Percentiles rank a stretch among this genome's conserved stretches.
Conservation (phyloP, 345 rosid genomes). For the Brassica incana region DNA sequence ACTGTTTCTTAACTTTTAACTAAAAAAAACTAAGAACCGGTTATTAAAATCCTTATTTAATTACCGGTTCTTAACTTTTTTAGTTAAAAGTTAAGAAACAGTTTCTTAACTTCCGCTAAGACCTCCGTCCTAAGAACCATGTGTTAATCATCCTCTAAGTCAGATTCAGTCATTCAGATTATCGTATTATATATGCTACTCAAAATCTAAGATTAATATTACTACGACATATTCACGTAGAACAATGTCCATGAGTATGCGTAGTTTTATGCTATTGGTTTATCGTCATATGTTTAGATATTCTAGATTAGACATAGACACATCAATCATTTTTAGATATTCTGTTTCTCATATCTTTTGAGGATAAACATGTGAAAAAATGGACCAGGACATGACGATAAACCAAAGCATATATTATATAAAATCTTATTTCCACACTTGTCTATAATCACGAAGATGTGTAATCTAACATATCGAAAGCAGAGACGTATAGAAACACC, state of each 20-base stretch:
- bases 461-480: background rate
- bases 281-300: too few species aligned
- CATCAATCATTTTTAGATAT: background rate
- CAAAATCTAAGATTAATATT: background rate
- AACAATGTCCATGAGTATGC: background rate
- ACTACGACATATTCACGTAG: background rate
- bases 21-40: too few species aligned
- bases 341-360: background rate
- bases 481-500: conserved; percentile 13
- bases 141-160: too few species aligned
- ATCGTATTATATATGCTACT: background rate
- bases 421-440: background rate
- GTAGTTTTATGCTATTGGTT: background rate
- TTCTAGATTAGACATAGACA: too few species aligned
- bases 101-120: too few species aligned
- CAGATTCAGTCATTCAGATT: background rate
- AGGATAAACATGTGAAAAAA: background rate
- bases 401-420: background rate
- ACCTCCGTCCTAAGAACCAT: too few species aligned
- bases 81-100: too few species aligned
- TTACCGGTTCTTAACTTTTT: too few species aligned
- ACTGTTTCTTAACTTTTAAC: too few species aligned
- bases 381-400: background rate
- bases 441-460: background rate
- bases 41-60: too few species aligned